Conservation (phyloP, 1,284 basidiomycete genomes). For the Apiotrichum laibachii region DNA sequence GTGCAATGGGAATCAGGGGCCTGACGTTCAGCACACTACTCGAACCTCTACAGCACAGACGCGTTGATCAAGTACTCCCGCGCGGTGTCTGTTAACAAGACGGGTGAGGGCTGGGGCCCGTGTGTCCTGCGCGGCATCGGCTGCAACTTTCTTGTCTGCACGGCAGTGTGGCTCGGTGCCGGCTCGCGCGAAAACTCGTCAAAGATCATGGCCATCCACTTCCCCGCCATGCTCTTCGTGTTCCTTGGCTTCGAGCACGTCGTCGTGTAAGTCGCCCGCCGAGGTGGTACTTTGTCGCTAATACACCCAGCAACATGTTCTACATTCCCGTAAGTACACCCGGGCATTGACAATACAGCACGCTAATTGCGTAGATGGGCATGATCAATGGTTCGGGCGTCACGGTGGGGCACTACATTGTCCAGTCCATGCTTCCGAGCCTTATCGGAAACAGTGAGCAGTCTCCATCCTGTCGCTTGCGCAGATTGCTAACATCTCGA, state of each 20-base stretch:
- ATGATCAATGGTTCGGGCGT: slow-evolving; percentile 37
- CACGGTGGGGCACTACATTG: slow-evolving; percentile 24
- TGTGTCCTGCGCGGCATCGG: slow-evolving; percentile 47
- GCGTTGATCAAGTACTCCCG: slow-evolving; percentile 21
- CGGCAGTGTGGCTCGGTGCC: slow-evolving; percentile 44
- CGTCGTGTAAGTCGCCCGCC: slow-evolving; percentile 34
- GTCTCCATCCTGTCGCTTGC: no score
- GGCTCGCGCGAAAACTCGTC: slow-evolving; percentile 40
- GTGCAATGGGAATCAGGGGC: no score
- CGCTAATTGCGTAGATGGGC: slow-evolving; percentile 25
- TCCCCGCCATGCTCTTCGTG: slow-evolving; percentile 48
- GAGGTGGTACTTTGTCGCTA: no score
- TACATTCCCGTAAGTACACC: slow-evolving; percentile 27
- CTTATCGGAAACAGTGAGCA: slow-evolving; percentile 30
- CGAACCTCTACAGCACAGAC: slow-evolving; percentile 21
- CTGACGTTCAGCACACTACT: slow-evolving; percentile 23
- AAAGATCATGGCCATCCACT: slow-evolving; percentile 44
- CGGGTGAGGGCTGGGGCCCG: slow-evolving; percentile 25
- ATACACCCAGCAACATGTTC: slow-evolving; percentile 34
- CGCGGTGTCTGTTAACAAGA: slow-evolving; percentile 27
- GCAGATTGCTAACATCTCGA: no score
- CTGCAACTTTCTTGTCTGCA: slow-evolving; percentile 49
- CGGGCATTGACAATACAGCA: no score
- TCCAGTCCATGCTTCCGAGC: slow-evolving; percentile 25
- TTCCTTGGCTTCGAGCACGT: slow-evolving; percentile 47